Evolutionary conservation across 805 yeast species (phyloP).

Genomic region (Ogataea nakhonphanomensis): DNA sequence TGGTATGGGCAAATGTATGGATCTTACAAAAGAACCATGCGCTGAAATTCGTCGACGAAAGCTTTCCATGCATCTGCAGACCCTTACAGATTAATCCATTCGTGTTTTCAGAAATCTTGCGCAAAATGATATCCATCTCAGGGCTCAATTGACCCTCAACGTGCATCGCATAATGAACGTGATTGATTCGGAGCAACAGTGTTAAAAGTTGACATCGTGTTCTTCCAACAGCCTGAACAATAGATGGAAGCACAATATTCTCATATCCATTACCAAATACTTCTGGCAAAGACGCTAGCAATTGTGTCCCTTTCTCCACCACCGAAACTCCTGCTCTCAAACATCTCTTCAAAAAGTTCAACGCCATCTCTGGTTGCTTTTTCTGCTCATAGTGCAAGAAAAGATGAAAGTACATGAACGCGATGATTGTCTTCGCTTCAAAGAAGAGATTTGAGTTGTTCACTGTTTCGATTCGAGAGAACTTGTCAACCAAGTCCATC

Average conservation of each 20-base stretch:
- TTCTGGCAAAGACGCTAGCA: slow-evolving; percentile 31
- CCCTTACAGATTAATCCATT: background rate
- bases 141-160: slow-evolving; percentile 11
- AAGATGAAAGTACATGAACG: slow-evolving; percentile 36
- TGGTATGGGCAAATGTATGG: slow-evolving; percentile 15
- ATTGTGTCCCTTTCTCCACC: slow-evolving; percentile 20
- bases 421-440: slow-evolving; percentile 14
- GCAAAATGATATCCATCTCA: slow-evolving; percentile 3
- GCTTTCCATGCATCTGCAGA: slow-evolving; percentile 4
- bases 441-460: slow-evolving; percentile 16
- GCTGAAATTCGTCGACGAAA: slow-evolving; percentile 20
- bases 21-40: slow-evolving; percentile 24
- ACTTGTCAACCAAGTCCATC: slow-evolving; percentile 8
- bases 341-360: slow-evolving; percentile 34
- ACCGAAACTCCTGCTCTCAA: slow-evolving; percentile 12
- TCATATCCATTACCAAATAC: slow-evolving; percentile 44
- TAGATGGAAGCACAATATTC: slow-evolving; percentile 39
- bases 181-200: slow-evolving; percentile 12
- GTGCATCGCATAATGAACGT: slow-evolving; percentile 10
- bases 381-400: slow-evolving; percentile 39
- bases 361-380: slow-evolving; percentile 30
- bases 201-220: slow-evolving; percentile 10
- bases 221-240: slow-evolving; percentile 12
- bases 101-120: background rate
- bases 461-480: slow-evolving; percentile 23